These are phyloP conservation scores for Alternaria angustiovoidea DNA, from an alignment of 2,329 filamentous ascomycete species.

Conservation along the genomic window DNA sequence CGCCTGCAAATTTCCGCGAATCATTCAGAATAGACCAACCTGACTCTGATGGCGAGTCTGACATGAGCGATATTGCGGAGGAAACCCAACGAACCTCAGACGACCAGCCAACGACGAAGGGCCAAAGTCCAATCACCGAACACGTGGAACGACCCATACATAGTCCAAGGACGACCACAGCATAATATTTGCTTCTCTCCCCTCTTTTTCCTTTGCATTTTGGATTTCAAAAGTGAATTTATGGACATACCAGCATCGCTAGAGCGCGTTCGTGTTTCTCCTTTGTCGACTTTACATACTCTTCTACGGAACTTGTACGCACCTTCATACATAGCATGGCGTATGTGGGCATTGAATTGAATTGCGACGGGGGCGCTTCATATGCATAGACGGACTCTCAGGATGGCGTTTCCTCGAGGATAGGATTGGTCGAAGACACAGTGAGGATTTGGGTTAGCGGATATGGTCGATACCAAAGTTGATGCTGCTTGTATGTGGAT, in stretches of 20 bases:
- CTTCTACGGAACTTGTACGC: slow-evolving; percentile 18
- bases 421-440: slow-evolving; percentile 4
- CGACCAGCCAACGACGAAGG: slow-evolving; percentile 22
- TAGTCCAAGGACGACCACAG: slow-evolving; percentile 24
- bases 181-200: slow-evolving; percentile 17
- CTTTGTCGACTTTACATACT: slow-evolving; percentile 14
- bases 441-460: slow-evolving; percentile 5
- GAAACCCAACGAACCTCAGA: slow-evolving; percentile 27
- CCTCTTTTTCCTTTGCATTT: slow-evolving; percentile 19
- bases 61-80: slow-evolving; percentile 48
- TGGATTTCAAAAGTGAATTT: slow-evolving; percentile 28
- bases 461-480: slow-evolving; percentile 15
- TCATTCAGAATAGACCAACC: slow-evolving; percentile 30
- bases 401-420: slow-evolving; percentile 13
- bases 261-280: slow-evolving; percentile 19
- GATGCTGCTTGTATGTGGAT: slow-evolving; percentile 7
- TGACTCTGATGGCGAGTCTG: slow-evolving; percentile 37
- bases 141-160: slow-evolving; percentile 16
- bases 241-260: slow-evolving; percentile 24
- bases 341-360: slow-evolving; percentile 19
- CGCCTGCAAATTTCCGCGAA: slow-evolving; percentile 38
- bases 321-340: slow-evolving; percentile 27
- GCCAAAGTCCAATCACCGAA: slow-evolving; percentile 22
- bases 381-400: slow-evolving; percentile 17
- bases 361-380: slow-evolving; percentile 17